Evolutionary conservation across 1,284 basidiomycete genomes (phyloP).

Genomic region (Pseudomicrostroma phylloplanum): DNA sequence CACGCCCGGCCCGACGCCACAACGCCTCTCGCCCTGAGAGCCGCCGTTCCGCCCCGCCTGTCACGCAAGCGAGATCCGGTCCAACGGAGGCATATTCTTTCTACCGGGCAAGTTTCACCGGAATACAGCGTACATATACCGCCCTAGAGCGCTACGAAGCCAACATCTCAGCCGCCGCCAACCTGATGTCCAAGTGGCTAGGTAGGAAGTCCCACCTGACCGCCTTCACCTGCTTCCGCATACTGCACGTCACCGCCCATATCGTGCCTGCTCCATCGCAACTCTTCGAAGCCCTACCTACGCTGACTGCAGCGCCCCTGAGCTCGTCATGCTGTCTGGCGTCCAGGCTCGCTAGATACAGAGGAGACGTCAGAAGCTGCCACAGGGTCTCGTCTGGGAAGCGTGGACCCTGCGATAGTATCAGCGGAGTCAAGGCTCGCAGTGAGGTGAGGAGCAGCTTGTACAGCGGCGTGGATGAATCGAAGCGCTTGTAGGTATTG

Average conservation of each 20-base stretch:
- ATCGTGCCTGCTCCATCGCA: not conserved
- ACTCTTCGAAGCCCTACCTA: not conserved
- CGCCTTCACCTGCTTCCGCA: not conserved
- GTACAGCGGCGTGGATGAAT: not conserved
- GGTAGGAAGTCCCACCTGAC: not conserved
- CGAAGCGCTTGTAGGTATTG: not conserved
- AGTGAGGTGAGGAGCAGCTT: not conserved
- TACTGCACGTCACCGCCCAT: not conserved
- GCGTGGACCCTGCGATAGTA: not conserved
- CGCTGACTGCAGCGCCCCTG: not conserved
- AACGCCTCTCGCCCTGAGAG: no score
- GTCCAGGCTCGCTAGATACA: not conserved
- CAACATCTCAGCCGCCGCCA: not conserved
- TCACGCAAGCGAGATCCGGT: no score
- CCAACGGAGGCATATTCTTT: no score
- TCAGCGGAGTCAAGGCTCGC: not conserved
- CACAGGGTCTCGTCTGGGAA: slow-evolving; percentile 1
- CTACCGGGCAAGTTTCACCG: no score
- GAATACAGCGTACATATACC: no score
- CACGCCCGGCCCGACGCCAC: no score
- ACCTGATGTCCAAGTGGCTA: not conserved
- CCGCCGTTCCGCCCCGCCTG: no score
- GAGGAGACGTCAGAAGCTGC: not conserved
- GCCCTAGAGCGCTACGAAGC: not conserved
- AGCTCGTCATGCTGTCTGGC: not conserved